phyloP scores from a whole-genome alignment of 345 rosid genomes.

The Stellera chamaejasme region DNA sequence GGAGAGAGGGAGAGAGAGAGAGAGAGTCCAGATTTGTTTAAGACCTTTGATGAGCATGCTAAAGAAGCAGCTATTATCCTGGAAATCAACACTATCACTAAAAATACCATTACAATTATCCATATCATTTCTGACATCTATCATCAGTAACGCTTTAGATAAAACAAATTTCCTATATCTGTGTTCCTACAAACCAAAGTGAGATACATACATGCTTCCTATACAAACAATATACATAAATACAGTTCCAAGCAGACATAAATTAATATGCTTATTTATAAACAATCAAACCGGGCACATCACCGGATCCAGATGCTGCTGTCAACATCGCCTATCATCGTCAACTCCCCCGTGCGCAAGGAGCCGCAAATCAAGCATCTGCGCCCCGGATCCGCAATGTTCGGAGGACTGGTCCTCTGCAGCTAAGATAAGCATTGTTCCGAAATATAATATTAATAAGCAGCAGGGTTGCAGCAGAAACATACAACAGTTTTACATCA shows the following conservation, averaged over 20 bases:
- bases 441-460: neutral
- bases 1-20: too few species aligned
- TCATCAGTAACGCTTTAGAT: too few species aligned
- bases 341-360: neutral
- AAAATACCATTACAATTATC: too few species aligned
- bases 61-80: too few species aligned
- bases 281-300: neutral
- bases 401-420: neutral
- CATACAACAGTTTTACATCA: neutral
- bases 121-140: too few species aligned
- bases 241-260: neutral
- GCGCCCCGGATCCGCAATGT: neutral
- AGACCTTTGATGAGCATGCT: too few species aligned
- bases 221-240: conserved; percentile 7
- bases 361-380: neutral
- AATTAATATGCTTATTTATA: neutral
- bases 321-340: neutral
- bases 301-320: neutral
- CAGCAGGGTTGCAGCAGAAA: neutral
- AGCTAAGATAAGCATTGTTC: neutral
- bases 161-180: too few species aligned
- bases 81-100: too few species aligned
- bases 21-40: too few species aligned
- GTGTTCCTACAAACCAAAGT: too few species aligned
- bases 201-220: neutral